These are phyloP conservation scores for Penicillium egyptiacum DNA, from an alignment of 495 filamentous ascomycete species.

Conservation along the genomic window DNA sequence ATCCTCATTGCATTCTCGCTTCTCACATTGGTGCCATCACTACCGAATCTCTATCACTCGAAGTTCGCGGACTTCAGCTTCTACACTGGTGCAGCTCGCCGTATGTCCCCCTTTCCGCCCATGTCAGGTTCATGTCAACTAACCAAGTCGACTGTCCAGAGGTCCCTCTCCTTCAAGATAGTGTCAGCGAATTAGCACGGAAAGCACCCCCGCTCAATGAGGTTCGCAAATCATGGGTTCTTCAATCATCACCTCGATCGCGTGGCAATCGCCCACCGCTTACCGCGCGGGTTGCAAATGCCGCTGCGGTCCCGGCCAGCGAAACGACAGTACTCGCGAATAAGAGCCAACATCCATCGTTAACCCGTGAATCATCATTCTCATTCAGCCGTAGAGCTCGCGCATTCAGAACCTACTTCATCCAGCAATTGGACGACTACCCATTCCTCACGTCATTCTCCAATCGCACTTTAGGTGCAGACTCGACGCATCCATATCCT, in stretches of 20 bases:
- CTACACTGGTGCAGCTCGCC: slow-evolving; percentile 25
- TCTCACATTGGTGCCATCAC: slow-evolving; percentile 38
- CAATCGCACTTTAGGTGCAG: slow-evolving; percentile 19
- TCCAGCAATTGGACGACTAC: slow-evolving; percentile 33
- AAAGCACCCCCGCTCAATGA: slow-evolving; percentile 12
- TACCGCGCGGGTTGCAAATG: slow-evolving; percentile 13
- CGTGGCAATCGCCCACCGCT: slow-evolving; percentile 19
- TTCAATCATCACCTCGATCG: slow-evolving; percentile 15
- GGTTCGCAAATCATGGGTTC: slow-evolving; percentile 18
- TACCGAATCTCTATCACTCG: slow-evolving; percentile 35
- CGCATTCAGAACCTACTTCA: slow-evolving; percentile 38
- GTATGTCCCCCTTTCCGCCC: slow-evolving; percentile 25
- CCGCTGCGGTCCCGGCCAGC: slow-evolving; percentile 11
- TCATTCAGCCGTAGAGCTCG: slow-evolving; percentile 35
- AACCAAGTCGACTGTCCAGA: slow-evolving; percentile 11
- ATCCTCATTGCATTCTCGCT: slow-evolving; percentile 40
- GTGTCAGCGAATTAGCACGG: slow-evolving; percentile 12
- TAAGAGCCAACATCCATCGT: slow-evolving; percentile 21
- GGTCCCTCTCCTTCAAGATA: slow-evolving; percentile 27
- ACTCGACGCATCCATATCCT: slow-evolving; percentile 12
- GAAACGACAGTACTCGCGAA: slow-evolving; percentile 27
- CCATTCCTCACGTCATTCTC: slow-evolving; percentile 29
- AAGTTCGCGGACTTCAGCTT: slow-evolving; percentile 35
- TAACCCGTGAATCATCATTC: slow-evolving; percentile 27
- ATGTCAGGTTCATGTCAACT: slow-evolving; percentile 8